These are phyloP conservation scores for Colletotrichum karsti DNA, from an alignment of 2,329 filamentous ascomycete species.

Conservation along the genomic window DNA sequence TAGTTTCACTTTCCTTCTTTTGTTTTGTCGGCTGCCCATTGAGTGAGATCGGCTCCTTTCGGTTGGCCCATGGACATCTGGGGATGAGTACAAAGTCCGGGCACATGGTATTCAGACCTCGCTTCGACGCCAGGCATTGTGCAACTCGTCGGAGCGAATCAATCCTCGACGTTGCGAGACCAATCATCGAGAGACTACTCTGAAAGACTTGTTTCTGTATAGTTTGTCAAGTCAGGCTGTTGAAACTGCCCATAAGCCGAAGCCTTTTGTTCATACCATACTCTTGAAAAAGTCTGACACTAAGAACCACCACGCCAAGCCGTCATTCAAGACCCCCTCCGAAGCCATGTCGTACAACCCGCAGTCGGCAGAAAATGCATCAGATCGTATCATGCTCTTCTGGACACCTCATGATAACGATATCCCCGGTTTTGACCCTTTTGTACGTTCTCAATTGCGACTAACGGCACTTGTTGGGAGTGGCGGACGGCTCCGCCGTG, in stretches of 20 bases:
- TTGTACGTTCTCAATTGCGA: constrained; percentile 18
- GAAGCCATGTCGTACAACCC: neutral
- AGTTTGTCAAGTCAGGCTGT: neutral
- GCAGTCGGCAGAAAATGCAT: neutral
- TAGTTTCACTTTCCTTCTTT: neutral
- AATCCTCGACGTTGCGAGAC: neutral
- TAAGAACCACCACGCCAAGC: neutral
- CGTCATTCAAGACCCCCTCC: neutral
- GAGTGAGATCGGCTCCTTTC: neutral
- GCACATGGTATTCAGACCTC: neutral
- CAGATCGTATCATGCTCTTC: neutral
- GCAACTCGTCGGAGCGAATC: neutral
- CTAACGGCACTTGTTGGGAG: constrained; percentile 14
- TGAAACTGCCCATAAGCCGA: neutral
- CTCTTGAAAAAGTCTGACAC: neutral
- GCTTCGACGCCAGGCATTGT: neutral
- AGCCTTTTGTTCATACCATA: neutral
- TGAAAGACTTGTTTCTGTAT: too few species aligned
- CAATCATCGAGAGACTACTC: neutral
- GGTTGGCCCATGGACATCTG: neutral
- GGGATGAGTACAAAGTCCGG: neutral
- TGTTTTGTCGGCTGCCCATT: too few species aligned
- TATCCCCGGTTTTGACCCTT: neutral
- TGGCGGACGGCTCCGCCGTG: constrained; percentile 23
- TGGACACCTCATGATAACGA: neutral